Percentiles rank a stretch among this genome's conserved stretches.
These are phyloP conservation scores for Acanthamoeba triangularis DNA, from an alignment of 208 protist genomes.

Conservation along the genomic window DNA sequence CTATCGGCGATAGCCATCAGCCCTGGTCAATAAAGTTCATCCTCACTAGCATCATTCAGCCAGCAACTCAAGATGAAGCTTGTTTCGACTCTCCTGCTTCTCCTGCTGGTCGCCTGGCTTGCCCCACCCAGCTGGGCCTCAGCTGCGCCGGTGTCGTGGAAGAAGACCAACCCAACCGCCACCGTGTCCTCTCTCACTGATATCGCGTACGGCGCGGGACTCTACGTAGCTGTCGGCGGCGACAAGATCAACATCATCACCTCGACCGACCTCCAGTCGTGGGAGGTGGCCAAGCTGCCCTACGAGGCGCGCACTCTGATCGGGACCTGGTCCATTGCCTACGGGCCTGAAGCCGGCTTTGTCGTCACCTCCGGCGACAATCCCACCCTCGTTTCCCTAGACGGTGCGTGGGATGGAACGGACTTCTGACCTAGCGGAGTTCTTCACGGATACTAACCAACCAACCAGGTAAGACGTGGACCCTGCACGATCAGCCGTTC, in stretches of 20 bases:
- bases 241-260: background rate
- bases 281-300: background rate
- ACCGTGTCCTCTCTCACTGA: background rate
- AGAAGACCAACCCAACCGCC: background rate
- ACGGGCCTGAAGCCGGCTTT: background rate
- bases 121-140: background rate
- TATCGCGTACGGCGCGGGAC: background rate
- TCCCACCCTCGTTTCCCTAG: background rate
- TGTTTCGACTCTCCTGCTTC: no score
- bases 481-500: background rate
- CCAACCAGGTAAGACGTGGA: background rate
- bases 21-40: no score
- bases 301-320: background rate
- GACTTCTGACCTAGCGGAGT: no score
- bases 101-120: no score
- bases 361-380: background rate
- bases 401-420: no score
- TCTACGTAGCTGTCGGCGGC: background rate
- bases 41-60: no score
- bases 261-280: background rate
- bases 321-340: background rate
- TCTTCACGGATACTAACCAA: no score
- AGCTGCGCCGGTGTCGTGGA: background rate
- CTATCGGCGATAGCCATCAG: no score
- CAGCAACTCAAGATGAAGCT: no score